Percentiles rank a stretch among this genome's conserved stretches.
phyloP scores from a whole-genome alignment of 1,284 basidiomycete genomes.

The Ustilago loliicola region DNA sequence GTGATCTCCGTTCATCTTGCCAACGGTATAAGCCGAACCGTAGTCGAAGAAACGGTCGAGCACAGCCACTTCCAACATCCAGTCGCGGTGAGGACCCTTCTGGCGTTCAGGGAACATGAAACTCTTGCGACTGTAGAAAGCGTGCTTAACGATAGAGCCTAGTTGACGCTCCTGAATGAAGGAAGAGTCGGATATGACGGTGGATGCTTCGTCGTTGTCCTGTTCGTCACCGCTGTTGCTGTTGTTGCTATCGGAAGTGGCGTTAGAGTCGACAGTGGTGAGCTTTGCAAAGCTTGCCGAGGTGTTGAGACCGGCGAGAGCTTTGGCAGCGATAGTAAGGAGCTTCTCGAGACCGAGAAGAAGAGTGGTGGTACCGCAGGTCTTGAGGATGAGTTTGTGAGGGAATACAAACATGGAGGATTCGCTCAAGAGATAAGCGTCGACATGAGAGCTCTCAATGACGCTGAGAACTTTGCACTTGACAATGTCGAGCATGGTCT shows the following conservation, averaged over 20 bases:
- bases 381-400: constrained; percentile 97
- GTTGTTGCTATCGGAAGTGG: constrained; percentile 10
- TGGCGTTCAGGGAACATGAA: constrained; percentile 99
- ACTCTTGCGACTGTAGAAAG: constrained; percentile 96
- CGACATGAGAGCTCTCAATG: constrained; percentile 86
- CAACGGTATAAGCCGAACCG: constrained; percentile 95
- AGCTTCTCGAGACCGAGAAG: constrained; percentile 78
- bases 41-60: constrained; percentile 85
- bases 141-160: constrained; percentile 60
- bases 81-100: constrained; percentile 91
- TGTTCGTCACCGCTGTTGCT: constrained; percentile 6
- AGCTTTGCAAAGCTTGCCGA: constrained; percentile 39
- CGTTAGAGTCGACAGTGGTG: constrained; percentile 20
- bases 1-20: constrained; percentile 98
- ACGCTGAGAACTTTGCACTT: constrained; percentile 96
- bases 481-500: constrained; percentile 96
- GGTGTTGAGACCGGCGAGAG: constrained; percentile 72
- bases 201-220: constrained; percentile 26
- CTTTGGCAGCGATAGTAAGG: constrained; percentile 82
- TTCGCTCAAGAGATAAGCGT: constrained; percentile 97
- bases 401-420: constrained; percentile 96
- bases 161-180: constrained; percentile 49
- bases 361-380: constrained; percentile 98
- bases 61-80: constrained; percentile 92
- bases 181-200: constrained; percentile 42